phyloP scores from a whole-genome alignment of 768 basidiomycete species.

The Pleurotus sapidus region DNA sequence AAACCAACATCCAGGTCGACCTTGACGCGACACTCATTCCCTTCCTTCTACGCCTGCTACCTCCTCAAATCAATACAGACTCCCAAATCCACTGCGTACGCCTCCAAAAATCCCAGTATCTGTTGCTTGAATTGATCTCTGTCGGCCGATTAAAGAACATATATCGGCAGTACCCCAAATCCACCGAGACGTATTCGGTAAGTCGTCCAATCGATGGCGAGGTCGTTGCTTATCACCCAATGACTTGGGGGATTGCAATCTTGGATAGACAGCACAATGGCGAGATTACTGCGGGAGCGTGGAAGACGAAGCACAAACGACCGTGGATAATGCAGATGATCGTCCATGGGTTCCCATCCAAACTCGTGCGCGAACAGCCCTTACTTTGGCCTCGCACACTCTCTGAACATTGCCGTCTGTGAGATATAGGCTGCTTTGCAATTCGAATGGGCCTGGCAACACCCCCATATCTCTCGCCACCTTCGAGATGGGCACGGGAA shows the following conservation, averaged over 20 bases:
- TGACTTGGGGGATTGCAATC: background rate
- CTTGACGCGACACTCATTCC: slow-evolving; percentile 42
- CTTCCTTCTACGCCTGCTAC: slow-evolving; percentile 81
- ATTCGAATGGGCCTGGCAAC: slow-evolving; percentile 89
- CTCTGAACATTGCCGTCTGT: background rate
- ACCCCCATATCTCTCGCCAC: slow-evolving; percentile 68
- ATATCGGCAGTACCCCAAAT: slow-evolving; percentile 72
- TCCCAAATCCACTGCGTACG: slow-evolving; percentile 42
- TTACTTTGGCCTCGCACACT: background rate
- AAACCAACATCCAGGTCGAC: slow-evolving; percentile 17
- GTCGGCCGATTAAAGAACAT: slow-evolving; percentile 43
- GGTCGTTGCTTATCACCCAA: background rate
- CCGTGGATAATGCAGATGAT: slow-evolving; percentile 89
- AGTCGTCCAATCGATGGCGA: slow-evolving; percentile 5
- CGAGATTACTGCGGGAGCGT: slow-evolving; percentile 66
- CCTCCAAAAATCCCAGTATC: background rate
- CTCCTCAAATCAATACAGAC: slow-evolving; percentile 67
- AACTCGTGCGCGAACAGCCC: slow-evolving; percentile 31
- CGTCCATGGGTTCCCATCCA: slow-evolving; percentile 80
- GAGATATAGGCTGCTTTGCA: slow-evolving; percentile 57
- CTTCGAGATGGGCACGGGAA: slow-evolving; percentile 43
- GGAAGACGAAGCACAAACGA: slow-evolving; percentile 55
- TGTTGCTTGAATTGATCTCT: background rate
- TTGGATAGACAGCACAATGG: slow-evolving; percentile 74
- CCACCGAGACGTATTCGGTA: slow-evolving; percentile 66